Evolutionary conservation across 148 eudicot genomes (phyloP).

Genomic region (Rhododendron molle): DNA sequence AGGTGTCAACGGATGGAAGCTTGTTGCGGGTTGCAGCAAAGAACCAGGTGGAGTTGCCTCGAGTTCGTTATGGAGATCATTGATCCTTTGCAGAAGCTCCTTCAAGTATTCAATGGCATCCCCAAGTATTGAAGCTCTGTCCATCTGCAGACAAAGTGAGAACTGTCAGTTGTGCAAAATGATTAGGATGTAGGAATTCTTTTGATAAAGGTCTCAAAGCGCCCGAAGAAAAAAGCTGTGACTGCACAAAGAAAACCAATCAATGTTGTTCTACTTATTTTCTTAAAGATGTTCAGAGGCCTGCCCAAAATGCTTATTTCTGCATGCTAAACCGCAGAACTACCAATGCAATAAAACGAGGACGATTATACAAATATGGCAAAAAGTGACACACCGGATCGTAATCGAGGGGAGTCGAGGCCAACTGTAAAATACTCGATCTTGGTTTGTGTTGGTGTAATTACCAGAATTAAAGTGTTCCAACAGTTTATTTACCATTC

Average conservation of each 20-base stretch:
- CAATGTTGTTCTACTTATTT: background rate
- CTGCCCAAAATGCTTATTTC: background rate
- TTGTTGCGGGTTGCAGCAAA: conserved; percentile 46
- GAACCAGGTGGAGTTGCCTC: conserved; percentile 56
- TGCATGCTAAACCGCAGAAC: background rate
- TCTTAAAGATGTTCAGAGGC: background rate
- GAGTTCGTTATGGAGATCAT: conserved; percentile 73
- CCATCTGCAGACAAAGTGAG: conserved; percentile 51
- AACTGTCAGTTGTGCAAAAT: background rate
- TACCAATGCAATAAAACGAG: background rate
- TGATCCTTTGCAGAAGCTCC: conserved; percentile 75
- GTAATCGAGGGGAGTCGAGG: background rate
- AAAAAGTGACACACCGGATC: background rate
- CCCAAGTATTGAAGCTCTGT: conserved; percentile 85
- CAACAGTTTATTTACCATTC: background rate
- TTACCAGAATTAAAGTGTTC: background rate
- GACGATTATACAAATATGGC: background rate
- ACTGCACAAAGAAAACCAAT: background rate
- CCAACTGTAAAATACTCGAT: background rate
- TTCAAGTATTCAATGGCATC: conserved; percentile 88
- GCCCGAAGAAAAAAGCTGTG: background rate
- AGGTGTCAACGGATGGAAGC: conserved; percentile 69
- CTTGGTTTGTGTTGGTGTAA: background rate
- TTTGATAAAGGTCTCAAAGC: background rate
- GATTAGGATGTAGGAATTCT: background rate